These are phyloP conservation scores for Antrodiella citrinella DNA, from an alignment of 768 basidiomycete species.

Conservation along the genomic window DNA sequence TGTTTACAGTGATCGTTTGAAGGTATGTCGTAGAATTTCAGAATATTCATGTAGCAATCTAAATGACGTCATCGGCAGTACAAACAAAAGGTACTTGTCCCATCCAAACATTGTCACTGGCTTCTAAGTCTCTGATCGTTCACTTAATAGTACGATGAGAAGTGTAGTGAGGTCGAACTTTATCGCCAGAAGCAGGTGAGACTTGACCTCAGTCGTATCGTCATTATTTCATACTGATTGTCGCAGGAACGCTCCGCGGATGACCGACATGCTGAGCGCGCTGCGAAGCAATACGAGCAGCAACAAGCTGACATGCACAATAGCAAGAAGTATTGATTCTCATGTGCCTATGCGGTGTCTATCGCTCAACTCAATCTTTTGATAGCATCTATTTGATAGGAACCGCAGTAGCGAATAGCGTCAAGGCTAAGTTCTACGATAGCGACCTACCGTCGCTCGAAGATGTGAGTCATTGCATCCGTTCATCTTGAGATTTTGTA, in stretches of 20 bases:
- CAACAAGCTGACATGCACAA: slow-evolving; percentile 73
- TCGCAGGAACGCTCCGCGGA: slow-evolving; percentile 58
- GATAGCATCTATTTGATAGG: slow-evolving; percentile 63
- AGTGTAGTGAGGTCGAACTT: slow-evolving; percentile 64
- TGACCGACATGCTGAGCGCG: slow-evolving; percentile 70
- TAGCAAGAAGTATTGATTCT: slow-evolving; percentile 59
- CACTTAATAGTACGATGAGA: slow-evolving; percentile 68
- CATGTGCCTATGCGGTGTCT: neutral
- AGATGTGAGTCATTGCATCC: slow-evolving; percentile 43
- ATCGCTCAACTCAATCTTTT: neutral
- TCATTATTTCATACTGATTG: slow-evolving; percentile 3
- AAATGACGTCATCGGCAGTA: slow-evolving; percentile 37
- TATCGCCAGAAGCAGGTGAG: slow-evolving; percentile 74
- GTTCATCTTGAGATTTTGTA: slow-evolving; percentile 7
- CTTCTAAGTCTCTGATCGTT: neutral
- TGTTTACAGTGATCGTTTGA: slow-evolving; percentile 56
- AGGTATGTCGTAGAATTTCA: slow-evolving; percentile 40
- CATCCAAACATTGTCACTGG: slow-evolving; percentile 6
- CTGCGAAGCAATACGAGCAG: slow-evolving; percentile 66
- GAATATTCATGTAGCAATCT: slow-evolving; percentile 8
- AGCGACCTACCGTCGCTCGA: slow-evolving; percentile 62
- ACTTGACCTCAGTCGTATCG: slow-evolving; percentile 10
- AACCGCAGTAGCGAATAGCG: slow-evolving; percentile 58
- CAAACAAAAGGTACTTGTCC: slow-evolving; percentile 50
- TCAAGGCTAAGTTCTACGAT: slow-evolving; percentile 65